Conservation (phyloP, 345 rosid species). For the Angophora floribunda region DNA sequence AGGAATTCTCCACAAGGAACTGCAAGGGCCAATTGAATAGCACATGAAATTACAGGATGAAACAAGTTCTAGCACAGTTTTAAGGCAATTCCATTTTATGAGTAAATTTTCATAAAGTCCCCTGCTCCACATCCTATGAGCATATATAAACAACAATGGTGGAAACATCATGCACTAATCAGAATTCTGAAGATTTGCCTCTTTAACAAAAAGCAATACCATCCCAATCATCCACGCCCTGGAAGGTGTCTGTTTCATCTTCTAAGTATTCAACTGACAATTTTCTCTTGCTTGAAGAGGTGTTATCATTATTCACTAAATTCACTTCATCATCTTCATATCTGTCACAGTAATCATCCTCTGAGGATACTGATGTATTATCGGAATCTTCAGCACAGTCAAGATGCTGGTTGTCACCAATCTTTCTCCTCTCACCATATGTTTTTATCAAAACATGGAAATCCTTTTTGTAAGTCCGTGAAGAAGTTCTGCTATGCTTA, state of each 20-base stretch:
- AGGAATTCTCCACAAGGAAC: constrained; percentile 71
- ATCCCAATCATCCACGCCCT: constrained; percentile 74
- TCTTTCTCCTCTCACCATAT: constrained; percentile 31
- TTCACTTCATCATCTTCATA: constrained; percentile 26
- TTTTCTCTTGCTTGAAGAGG: constrained; percentile 18
- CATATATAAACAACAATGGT: neutral
- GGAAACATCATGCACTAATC: neutral
- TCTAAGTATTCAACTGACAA: constrained; percentile 66
- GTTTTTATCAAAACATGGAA: constrained; percentile 42
- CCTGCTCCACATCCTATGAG: neutral
- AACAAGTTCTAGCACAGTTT: neutral
- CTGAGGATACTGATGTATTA: constrained; percentile 16
- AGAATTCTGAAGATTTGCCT: neutral
- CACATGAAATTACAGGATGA: neutral
- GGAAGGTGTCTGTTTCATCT: constrained; percentile 58
- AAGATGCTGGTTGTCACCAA: constrained; percentile 11
- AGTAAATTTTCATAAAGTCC: neutral
- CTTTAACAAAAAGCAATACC: constrained; percentile 31
- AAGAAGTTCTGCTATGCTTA: constrained; percentile 70
- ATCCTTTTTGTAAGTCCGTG: constrained; percentile 51
- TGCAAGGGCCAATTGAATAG: constrained; percentile 18
- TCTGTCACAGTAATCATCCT: neutral
- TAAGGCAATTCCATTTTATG: neutral
- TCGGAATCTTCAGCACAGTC: constrained; percentile 8
- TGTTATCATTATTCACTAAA: constrained; percentile 14